phyloP scores from a whole-genome alignment of 495 filamentous ascomycete species.

The Tuber magnatum region DNA sequence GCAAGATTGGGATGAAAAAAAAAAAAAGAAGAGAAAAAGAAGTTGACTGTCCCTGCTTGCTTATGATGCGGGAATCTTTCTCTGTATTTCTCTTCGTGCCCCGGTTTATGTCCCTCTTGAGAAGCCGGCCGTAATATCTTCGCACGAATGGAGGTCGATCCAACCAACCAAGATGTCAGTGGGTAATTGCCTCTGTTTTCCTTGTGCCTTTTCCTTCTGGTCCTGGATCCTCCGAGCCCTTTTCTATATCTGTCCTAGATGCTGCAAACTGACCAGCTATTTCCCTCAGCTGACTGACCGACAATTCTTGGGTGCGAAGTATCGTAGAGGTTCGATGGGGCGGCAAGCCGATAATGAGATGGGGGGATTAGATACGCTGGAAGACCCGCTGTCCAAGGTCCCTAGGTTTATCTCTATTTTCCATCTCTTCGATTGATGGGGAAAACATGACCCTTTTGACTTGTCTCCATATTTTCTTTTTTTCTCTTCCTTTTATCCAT shows the following conservation, averaged over 20 bases:
- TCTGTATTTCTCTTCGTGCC: neutral
- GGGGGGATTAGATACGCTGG: neutral
- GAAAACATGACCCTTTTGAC: slow-evolving; percentile 25
- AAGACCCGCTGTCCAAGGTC: neutral
- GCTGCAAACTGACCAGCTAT: neutral
- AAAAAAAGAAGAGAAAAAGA: neutral
- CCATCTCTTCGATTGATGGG: slow-evolving; percentile 12
- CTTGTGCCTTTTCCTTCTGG: neutral
- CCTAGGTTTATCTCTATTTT: slow-evolving; percentile 1
- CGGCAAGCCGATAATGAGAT: neutral
- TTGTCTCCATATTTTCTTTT: slow-evolving; percentile 8
- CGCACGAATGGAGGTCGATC: neutral
- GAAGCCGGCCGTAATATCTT: neutral
- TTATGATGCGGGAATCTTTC: neutral
- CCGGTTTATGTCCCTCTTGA: neutral
- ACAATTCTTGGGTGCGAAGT: neutral
- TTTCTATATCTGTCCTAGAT: neutral
- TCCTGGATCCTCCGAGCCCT: neutral
- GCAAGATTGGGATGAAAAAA: neutral
- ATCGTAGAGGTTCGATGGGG: neutral
- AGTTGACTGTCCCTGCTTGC: neutral
- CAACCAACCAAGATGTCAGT: neutral
- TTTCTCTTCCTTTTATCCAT: slow-evolving; percentile 7
- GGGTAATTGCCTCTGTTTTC: neutral
- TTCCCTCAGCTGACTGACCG: slow-evolving; percentile 1